Evolutionary conservation across 805 yeast genomes (phyloP).

Genomic region (Candida anglica): DNA sequence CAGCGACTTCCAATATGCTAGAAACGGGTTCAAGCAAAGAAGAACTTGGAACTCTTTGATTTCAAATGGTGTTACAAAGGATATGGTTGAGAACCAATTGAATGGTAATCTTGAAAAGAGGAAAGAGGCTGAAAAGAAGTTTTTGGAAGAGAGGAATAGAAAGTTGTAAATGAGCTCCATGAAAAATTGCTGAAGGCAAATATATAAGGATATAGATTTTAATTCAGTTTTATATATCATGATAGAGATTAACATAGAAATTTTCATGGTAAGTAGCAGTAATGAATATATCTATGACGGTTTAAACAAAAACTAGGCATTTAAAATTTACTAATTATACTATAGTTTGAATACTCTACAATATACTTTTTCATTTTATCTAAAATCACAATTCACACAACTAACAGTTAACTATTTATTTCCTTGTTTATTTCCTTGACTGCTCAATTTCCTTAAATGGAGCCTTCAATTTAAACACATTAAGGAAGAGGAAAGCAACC

Average conservation of each 20-base stretch:
- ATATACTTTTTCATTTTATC: too few relatives aligned
- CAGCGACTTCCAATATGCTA: conserved; percentile 62
- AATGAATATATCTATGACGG: too few relatives aligned
- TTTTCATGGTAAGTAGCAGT: too few relatives aligned
- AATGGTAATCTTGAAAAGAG: conserved; percentile 30
- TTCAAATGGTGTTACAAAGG: conserved; percentile 38
- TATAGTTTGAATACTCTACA: too few relatives aligned
- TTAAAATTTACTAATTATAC: too few relatives aligned
- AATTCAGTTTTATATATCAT: too few relatives aligned
- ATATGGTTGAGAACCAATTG: conserved; percentile 36
- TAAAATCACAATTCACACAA: background rate
- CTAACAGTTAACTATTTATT: background rate
- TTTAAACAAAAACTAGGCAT: too few relatives aligned
- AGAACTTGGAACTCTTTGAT: conserved; percentile 53
- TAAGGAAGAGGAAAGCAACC: background rate
- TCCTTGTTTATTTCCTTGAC: conserved; percentile 6
- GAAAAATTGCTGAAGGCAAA: too few relatives aligned
- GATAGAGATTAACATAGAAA: too few relatives aligned
- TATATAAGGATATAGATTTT: too few relatives aligned
- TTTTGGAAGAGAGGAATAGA: background rate
- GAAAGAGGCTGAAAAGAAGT: conserved; percentile 15
- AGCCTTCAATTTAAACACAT: background rate
- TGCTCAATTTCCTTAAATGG: background rate
- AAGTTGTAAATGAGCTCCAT: too few relatives aligned
- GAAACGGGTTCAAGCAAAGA: conserved; percentile 68